A percentile compares a stretch with the other conserved stretches of the same genome.
phyloP scores from a whole-genome alignment of 1,139 yeast species.

The Yamadazyma buinensis region DNA sequence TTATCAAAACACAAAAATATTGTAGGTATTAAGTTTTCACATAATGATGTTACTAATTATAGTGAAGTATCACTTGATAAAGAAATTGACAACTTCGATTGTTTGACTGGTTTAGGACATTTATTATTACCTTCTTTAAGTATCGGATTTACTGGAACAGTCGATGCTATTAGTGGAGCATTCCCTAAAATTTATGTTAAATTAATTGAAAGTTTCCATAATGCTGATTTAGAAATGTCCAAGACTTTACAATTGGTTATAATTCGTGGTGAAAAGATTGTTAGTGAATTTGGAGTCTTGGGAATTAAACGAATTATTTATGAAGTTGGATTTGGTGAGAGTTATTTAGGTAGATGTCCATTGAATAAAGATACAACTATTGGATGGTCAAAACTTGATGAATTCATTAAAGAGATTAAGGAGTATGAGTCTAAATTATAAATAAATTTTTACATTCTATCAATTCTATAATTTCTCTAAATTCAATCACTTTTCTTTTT shows the following conservation, averaged over 20 bases:
- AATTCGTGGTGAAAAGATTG: constrained; percentile 20
- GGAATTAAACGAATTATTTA: constrained; percentile 28
- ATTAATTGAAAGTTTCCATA: constrained; percentile 17
- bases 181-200: constrained; percentile 37
- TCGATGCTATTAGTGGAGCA: constrained; percentile 34
- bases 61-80: constrained; percentile 34
- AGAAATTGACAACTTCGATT: constrained; percentile 21
- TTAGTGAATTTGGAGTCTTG: constrained; percentile 19
- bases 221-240: constrained; percentile 16
- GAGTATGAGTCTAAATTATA: not conserved
- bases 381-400: constrained; percentile 11
- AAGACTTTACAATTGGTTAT: constrained; percentile 17
- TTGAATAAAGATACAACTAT: constrained; percentile 21
- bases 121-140: constrained; percentile 21
- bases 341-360: constrained; percentile 27
- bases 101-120: constrained; percentile 23
- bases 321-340: constrained; percentile 36
- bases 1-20: constrained; percentile 40
- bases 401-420: constrained; percentile 9
- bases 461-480: not conserved
- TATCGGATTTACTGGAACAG: constrained; percentile 21
- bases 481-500: not conserved
- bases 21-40: constrained; percentile 47
- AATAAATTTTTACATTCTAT: constrained; percentile 8
- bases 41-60: constrained; percentile 26